Evolutionary conservation across 345 rosid species (phyloP).

Genomic region (Cardamine resedifolia): DNA sequence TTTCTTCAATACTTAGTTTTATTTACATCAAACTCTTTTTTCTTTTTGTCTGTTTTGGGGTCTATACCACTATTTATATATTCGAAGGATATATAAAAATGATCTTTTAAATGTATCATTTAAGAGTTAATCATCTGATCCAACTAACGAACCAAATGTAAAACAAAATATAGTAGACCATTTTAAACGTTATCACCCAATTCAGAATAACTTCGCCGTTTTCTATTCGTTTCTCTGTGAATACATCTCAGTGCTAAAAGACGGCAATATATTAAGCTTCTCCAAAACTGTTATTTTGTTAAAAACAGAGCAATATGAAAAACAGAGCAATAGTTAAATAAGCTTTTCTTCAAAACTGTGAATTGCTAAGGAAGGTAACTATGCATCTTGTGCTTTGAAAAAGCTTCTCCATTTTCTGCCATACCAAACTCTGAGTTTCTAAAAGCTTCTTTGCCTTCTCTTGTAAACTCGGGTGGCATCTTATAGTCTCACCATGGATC

Average conservation of each 20-base stretch:
- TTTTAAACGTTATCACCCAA: neutral
- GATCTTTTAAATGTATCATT: neutral
- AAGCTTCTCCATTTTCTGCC: slow-evolving; percentile 84
- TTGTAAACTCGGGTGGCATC: slow-evolving; percentile 62
- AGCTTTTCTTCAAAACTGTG: slow-evolving; percentile 64
- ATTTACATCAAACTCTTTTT: neutral
- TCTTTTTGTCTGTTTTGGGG: neutral
- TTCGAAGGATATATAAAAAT: neutral
- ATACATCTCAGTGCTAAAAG: neutral
- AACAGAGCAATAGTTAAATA: slow-evolving; percentile 2
- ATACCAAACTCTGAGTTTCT: slow-evolving; percentile 62
- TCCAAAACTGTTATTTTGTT: slow-evolving; percentile 19
- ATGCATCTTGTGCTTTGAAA: slow-evolving; percentile 91
- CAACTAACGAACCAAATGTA: no score
- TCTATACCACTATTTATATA: neutral
- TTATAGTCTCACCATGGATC: slow-evolving; percentile 89
- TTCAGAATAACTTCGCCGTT: neutral
- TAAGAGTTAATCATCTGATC: neutral
- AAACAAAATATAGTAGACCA: no score
- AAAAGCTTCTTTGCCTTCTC: slow-evolving; percentile 72
- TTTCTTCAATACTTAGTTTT: neutral
- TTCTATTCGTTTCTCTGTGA: neutral
- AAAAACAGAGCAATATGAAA: neutral
- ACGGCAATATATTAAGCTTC: slow-evolving; percentile 5
- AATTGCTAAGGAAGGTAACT: slow-evolving; percentile 86